Evolutionary conservation across 176 grass and related monocot genomes (phyloP), one percentile per base, ranked within the genome.

Genomic region (Oryza coarctata): DNA sequence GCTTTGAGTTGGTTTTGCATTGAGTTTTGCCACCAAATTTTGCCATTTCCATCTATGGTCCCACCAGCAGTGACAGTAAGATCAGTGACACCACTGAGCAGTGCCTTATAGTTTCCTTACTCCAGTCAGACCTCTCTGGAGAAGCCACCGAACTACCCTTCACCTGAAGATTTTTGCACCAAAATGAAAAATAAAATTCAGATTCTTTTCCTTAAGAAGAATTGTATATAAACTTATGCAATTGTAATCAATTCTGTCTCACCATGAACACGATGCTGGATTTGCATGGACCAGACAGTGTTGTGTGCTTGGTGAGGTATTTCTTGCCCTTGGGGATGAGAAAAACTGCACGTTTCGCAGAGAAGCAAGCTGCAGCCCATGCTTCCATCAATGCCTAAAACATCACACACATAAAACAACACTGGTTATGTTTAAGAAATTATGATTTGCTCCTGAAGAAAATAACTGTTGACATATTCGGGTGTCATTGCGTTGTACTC

Each of bases 11-110:
- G 13, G 74, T 68, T 44, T 83, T 91, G 89, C 89, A 94, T 13
- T 43, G 89, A 87, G 13, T 87, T 75, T 58, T 85, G 64, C 92
- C 92, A 91, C 92, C 89, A 94, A 7, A 85, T 66, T 4, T 89
- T 83, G 22, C 92, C 89, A 27, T 87, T 94, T 22, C 89, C 89
- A 12, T 91, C 49, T 31, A 94, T 75, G 3, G 63, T 87, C 73
- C 92, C 92, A 12, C 89, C 86, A 8, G 89, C 92, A 10, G 71
- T 71, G 23, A 94, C 47, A 6, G 68, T 68, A 38, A 94, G 84
- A n/a, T 82, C 81, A 0, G 60, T 26, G 30, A 92, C 20, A 7
- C 29, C 39, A 2, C 22, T 63, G 71, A 94, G 73, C 20, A 94
- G 36, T 87, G 64, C 26, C 65, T 74, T 12, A n/a, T 40, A 23